phyloP scores from a whole-genome alignment of 2,329 filamentous ascomycete genomes.

The Ophidiomyces ophidiicola region DNA sequence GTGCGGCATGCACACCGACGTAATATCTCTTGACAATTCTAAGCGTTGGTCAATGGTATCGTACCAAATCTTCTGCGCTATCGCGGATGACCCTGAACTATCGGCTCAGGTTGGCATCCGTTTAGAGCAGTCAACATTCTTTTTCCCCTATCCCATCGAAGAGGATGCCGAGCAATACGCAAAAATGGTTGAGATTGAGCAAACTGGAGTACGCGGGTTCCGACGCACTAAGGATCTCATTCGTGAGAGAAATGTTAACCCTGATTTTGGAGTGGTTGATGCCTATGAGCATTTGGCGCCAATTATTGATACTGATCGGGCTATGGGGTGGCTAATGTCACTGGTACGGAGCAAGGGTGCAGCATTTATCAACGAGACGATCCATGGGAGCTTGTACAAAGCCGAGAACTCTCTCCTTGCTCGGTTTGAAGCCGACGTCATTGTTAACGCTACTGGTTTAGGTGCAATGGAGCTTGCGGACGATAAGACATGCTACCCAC shows the following conservation, averaged over 20 bases:
- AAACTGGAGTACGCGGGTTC: slow-evolving; percentile 2
- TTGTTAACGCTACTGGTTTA: slow-evolving; percentile 29
- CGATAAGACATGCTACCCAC: slow-evolving; percentile 32
- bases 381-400: slow-evolving; percentile 28
- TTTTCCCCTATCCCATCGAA: slow-evolving; percentile 4
- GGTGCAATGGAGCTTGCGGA: slow-evolving; percentile 33
- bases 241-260: slow-evolving; percentile 3
- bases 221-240: slow-evolving; percentile 3
- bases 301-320: slow-evolving; percentile 37
- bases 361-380: slow-evolving; percentile 28
- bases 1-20: slow-evolving; percentile 36
- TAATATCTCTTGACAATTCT: slow-evolving; percentile 7
- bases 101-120: slow-evolving; percentile 9
- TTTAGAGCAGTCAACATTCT: slow-evolving; percentile 3
- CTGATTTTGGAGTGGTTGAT: slow-evolving; percentile 19
- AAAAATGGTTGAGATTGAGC: slow-evolving; percentile 6
- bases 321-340: slow-evolving; percentile 33
- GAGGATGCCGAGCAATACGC: slow-evolving; percentile 5
- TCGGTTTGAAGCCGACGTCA: slow-evolving; percentile 31
- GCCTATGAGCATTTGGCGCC: slow-evolving; percentile 37
- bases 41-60: slow-evolving; percentile 23
- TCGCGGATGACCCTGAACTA: slow-evolving; percentile 20
- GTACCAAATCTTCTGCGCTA: slow-evolving; percentile 34
- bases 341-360: slow-evolving; percentile 35
- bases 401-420: slow-evolving; percentile 24